Evolutionary conservation across 352 stramenopile species (phyloP).

Genomic region (Globisporangium okanoganense): DNA sequence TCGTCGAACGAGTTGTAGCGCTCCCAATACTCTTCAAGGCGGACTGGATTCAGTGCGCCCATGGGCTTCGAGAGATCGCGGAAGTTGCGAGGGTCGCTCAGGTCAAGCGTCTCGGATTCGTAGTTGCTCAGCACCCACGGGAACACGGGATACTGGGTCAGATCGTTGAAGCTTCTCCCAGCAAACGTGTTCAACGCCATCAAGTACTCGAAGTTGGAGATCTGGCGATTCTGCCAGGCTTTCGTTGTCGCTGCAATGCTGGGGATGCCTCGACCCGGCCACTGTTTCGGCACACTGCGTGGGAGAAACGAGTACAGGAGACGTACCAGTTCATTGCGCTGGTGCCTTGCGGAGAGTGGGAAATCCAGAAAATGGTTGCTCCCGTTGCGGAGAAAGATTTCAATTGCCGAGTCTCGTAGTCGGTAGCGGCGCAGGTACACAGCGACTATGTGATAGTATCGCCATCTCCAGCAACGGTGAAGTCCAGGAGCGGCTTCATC

Average conservation of each 20-base stretch:
- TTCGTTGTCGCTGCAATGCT: constrained; percentile 56
- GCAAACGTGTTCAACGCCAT: constrained; percentile 93
- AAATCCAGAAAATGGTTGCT: constrained; percentile 84
- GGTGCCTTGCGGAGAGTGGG: constrained; percentile 53
- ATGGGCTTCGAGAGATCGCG: constrained; percentile 98
- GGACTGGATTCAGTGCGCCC: constrained; percentile 93
- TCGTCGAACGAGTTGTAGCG: constrained; percentile 93
- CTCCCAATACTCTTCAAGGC: constrained; percentile 94
- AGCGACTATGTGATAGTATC: constrained; percentile 67
- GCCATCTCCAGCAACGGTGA: constrained; percentile 77
- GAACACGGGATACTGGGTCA: constrained; percentile 97
- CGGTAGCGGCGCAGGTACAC: constrained; percentile 82
- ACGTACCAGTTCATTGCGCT: constrained; percentile 74
- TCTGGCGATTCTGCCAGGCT: constrained; percentile 73
- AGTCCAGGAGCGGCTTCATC: constrained; percentile 67
- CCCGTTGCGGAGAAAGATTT: constrained; percentile 79
- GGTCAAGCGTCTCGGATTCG: constrained; percentile 57
- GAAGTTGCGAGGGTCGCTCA: constrained; percentile 90
- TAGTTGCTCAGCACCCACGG: constrained; percentile 89
- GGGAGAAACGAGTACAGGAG: constrained; percentile 78
- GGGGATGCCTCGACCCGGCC: constrained; percentile 51
- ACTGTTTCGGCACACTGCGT: constrained; percentile 68
- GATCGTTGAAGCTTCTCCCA: constrained; percentile 88
- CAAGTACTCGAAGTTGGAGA: constrained; percentile 96
- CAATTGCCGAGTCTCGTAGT: constrained; percentile 75